Conservation (phyloP, 2,329 filamentous ascomycete genomes). For the Microthyrium microscopicum region DNA sequence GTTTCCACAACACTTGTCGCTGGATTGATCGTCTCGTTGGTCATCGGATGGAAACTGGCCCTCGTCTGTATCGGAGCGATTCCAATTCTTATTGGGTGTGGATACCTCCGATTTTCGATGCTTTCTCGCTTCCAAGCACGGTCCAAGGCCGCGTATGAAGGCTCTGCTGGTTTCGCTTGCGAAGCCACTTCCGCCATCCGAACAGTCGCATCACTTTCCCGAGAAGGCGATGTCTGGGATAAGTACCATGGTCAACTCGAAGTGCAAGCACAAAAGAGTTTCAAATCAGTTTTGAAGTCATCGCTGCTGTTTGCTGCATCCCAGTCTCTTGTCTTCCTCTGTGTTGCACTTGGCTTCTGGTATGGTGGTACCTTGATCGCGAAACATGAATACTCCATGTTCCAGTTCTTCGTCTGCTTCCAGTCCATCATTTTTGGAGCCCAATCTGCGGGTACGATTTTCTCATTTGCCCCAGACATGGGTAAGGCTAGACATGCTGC, state of each 20-base stretch:
- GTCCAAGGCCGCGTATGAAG: constrained; percentile 63
- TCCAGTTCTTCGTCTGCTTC: constrained; percentile 89
- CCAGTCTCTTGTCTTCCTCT: constrained; percentile 70
- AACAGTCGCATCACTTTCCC: constrained; percentile 78
- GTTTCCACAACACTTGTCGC: constrained; percentile 64
- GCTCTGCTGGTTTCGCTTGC: constrained; percentile 73
- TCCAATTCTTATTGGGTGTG: constrained; percentile 59
- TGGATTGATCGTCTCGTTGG: constrained; percentile 52
- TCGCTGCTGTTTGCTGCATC: constrained; percentile 68
- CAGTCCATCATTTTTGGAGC: constrained; percentile 77
- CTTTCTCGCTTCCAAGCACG: constrained; percentile 63
- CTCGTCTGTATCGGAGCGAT: constrained; percentile 67
- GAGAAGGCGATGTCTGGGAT: constrained; percentile 62
- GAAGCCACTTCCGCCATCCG: constrained; percentile 89
- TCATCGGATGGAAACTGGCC: constrained; percentile 74
- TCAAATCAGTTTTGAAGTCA: constrained; percentile 60
- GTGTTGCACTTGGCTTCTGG: constrained; percentile 82
- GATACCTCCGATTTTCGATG: constrained; percentile 80
- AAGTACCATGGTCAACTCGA: constrained; percentile 55
- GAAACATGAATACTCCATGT: constrained; percentile 53
- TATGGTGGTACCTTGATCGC: constrained; percentile 68
- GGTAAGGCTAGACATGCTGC: constrained; percentile 81
- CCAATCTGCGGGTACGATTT: constrained; percentile 79
- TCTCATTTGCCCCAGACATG: constrained; percentile 84
- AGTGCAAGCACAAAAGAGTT: constrained; percentile 46